These are phyloP conservation scores for Citropsis articulata DNA, from an alignment of 345 rosid species.

Conservation along the genomic window DNA sequence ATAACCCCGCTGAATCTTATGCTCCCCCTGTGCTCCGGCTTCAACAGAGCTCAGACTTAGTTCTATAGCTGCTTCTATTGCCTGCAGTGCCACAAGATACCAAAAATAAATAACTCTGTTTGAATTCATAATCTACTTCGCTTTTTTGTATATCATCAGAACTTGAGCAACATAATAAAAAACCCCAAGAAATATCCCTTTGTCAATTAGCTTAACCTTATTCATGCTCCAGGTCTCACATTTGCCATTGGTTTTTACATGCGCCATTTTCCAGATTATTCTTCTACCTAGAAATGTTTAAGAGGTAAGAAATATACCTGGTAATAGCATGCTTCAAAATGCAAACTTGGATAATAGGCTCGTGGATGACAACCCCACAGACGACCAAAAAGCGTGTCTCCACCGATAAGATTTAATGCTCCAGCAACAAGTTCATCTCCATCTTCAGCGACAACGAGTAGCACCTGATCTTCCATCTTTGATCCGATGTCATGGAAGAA, in stretches of 20 bases:
- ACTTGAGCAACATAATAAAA: neutral
- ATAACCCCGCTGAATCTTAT: constrained; percentile 92
- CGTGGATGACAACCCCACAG: constrained; percentile 87
- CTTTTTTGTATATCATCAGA: neutral
- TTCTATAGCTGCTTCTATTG: constrained; percentile 92
- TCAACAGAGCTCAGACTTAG: constrained; percentile 73
- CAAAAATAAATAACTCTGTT: neutral
- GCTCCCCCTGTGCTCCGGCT: constrained; percentile 99
- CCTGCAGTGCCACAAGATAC: constrained; percentile 35
- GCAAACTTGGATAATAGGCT: constrained; percentile 81
- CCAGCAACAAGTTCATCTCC: constrained; percentile 87
- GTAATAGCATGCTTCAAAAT: constrained; percentile 97
- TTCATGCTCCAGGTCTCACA: neutral
- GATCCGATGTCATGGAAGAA: constrained; percentile 83
- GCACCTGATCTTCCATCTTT: constrained; percentile 71
- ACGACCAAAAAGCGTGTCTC: constrained; percentile 87
- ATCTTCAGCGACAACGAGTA: constrained; percentile 85
- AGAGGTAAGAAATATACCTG: constrained; percentile 47
- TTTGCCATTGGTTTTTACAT: neutral
- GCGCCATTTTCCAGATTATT: neutral
- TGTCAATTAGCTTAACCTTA: neutral
- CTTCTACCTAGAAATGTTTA: neutral
- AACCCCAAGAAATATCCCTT: neutral
- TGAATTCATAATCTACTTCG: neutral
- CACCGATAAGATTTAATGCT: constrained; percentile 92